These are phyloP conservation scores for Cornus florida DNA, from an alignment of 148 eudicot genomes.

Conservation along the genomic window DNA sequence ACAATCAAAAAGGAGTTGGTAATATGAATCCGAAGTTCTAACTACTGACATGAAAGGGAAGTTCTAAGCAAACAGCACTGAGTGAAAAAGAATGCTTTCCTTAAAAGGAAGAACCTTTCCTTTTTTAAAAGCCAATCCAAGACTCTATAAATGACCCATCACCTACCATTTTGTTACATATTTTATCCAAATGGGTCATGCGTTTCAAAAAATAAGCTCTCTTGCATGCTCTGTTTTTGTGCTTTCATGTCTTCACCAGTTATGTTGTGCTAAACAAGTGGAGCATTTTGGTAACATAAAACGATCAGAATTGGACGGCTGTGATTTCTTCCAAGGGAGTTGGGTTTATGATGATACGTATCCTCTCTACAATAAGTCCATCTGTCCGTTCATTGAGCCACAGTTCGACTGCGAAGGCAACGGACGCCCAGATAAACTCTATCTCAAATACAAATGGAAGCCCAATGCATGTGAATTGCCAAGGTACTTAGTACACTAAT, in stretches of 20 bases:
- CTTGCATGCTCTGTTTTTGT: background rate
- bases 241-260: background rate
- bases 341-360: slow-evolving; percentile 39
- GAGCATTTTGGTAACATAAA: background rate
- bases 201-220: background rate
- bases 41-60: no score
- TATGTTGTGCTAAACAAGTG: background rate
- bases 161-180: background rate
- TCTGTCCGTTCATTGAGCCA: slow-evolving; percentile 33
- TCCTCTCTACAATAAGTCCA: slow-evolving; percentile 24
- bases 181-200: background rate
- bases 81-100: background rate
- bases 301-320: slow-evolving; percentile 5
- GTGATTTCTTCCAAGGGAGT: slow-evolving; percentile 45
- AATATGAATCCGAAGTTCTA: no score
- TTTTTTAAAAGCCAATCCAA: background rate
- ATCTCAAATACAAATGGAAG: slow-evolving; percentile 44
- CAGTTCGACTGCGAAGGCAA: slow-evolving; percentile 38
- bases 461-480: slow-evolving; percentile 38
- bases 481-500: slow-evolving; percentile 19
- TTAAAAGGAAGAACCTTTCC: background rate
- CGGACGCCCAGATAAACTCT: slow-evolving; percentile 37
- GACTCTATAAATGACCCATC: background rate
- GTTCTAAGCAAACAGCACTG: background rate
- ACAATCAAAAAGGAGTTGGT: no score